A percentile compares a stretch with the other conserved stretches of the same genome.
Evolutionary conservation across 1,284 basidiomycete genomes (phyloP).

Genomic region (Ganoderma boninense): DNA sequence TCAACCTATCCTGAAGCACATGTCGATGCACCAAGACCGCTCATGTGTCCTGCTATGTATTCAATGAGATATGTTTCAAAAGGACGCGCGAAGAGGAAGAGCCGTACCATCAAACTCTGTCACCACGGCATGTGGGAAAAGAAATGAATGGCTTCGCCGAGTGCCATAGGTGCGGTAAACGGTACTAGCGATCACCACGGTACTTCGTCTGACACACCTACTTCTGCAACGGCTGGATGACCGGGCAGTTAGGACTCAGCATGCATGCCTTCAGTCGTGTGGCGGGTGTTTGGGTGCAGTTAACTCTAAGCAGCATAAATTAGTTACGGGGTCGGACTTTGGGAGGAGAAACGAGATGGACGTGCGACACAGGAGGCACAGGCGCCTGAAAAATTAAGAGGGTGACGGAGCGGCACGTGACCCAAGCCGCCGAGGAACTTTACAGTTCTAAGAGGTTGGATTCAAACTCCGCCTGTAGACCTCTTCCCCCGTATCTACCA

Average conservation of each 20-base stretch:
- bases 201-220: constrained; percentile 32
- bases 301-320: not conserved
- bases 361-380: not conserved
- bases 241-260: not conserved
- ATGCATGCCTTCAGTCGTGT: not conserved
- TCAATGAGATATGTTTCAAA: constrained; percentile 11
- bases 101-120: constrained; percentile 44
- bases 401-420: constrained; percentile 32
- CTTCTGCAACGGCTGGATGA: not conserved
- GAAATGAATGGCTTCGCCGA: constrained; percentile 47
- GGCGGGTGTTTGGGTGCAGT: not conserved
- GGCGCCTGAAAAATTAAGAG: not conserved
- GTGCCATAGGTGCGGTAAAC: constrained; percentile 48
- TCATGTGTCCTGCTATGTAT: constrained; percentile 16
- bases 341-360: not conserved
- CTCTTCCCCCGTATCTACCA: constrained; percentile 41
- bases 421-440: constrained; percentile 36
- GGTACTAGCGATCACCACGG: constrained; percentile 46
- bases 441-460: constrained; percentile 42
- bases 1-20: not conserved
- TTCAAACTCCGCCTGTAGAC: constrained; percentile 42
- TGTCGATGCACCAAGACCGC: not conserved
- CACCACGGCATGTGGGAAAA: constrained; percentile 47
- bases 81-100: not conserved
- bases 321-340: not conserved